Conservation (phyloP, 768 basidiomycete species). For the Lactarius akahatsu region DNA sequence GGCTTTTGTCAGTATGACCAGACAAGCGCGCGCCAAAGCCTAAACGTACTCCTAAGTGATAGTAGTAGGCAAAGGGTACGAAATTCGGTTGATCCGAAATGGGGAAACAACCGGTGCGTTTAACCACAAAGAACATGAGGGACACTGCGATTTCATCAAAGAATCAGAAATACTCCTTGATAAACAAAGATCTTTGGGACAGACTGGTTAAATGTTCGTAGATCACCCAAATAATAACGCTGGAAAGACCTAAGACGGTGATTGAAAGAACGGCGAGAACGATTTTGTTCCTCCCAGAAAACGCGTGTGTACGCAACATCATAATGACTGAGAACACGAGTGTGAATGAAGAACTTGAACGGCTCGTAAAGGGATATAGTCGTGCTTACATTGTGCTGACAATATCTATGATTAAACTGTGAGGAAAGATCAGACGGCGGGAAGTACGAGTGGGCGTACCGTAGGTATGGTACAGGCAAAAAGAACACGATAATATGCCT, state of each 20-base stretch:
- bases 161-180: not conserved
- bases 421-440: not conserved
- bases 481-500: conserved; percentile 8
- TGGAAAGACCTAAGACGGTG: conserved; percentile 4
- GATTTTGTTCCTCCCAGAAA: conserved; percentile 12
- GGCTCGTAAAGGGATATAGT: not conserved
- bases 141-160: conserved; percentile 12
- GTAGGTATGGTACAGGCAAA: conserved; percentile 10
- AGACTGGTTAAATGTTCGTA: conserved; percentile 4
- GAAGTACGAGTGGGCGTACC: conserved; percentile 10
- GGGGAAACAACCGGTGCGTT: conserved; percentile 15
- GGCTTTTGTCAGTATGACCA: not conserved
- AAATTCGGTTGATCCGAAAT: conserved; percentile 3
- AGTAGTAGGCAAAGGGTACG: not conserved
- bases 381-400: conserved; percentile 21
- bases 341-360: too few relatives aligned
- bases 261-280: conserved; percentile 13
- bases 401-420: conserved; percentile 8
- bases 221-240: conserved; percentile 16
- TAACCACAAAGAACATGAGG: not conserved
- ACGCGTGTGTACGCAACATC: conserved; percentile 28
- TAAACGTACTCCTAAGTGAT: conserved; percentile 25
- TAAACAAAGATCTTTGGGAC: not conserved
- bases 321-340: conserved; percentile 19
- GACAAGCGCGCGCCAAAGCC: not conserved